phyloP scores from a whole-genome alignment of 192 early-diverging fungal genomes.

The Podila epigama region DNA sequence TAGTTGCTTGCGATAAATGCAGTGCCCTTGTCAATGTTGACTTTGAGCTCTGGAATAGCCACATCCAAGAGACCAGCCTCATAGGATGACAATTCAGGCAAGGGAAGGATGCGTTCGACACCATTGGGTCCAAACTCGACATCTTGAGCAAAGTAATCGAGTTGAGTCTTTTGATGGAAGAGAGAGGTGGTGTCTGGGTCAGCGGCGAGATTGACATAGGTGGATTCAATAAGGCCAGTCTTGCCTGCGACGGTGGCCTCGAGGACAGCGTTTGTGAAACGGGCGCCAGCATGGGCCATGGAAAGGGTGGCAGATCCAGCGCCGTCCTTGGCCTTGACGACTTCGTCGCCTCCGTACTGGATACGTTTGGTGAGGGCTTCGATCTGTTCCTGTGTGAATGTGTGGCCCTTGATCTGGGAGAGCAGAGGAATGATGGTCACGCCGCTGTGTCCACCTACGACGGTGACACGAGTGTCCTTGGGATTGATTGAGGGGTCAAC shows the following conservation, averaged over 20 bases:
- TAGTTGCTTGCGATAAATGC: constrained; percentile 20
- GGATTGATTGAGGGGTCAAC: constrained; percentile 74
- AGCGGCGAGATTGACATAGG: constrained; percentile 82
- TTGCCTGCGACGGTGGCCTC: constrained; percentile 77
- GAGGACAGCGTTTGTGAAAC: constrained; percentile 91
- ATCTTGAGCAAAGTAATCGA: constrained; percentile 82
- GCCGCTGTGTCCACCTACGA: constrained; percentile 97
- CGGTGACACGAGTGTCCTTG: constrained; percentile 77
- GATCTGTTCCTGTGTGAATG: constrained; percentile 85
- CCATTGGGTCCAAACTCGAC: constrained; percentile 85
- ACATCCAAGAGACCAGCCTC: constrained; percentile 86
- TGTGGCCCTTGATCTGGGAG: constrained; percentile 72
- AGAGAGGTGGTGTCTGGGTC: constrained; percentile 36
- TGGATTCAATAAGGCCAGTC: constrained; percentile 88
- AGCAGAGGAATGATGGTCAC: constrained; percentile 97
- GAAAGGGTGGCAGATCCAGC: constrained; percentile 89
- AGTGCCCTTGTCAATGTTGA: constrained; percentile 90
- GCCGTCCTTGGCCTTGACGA: constrained; percentile 99
- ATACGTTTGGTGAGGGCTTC: constrained; percentile 94
- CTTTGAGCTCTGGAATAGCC: constrained; percentile 90
- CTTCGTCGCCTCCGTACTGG: constrained; percentile 99
- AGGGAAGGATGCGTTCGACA: constrained; percentile 84
- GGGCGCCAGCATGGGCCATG: constrained; percentile 89
- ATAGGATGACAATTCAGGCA: constrained; percentile 81
- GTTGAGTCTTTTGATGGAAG: constrained; percentile 36